Base-by-base conservation (phyloP, 345 rosid species). In the Citropsis articulata region DNA sequence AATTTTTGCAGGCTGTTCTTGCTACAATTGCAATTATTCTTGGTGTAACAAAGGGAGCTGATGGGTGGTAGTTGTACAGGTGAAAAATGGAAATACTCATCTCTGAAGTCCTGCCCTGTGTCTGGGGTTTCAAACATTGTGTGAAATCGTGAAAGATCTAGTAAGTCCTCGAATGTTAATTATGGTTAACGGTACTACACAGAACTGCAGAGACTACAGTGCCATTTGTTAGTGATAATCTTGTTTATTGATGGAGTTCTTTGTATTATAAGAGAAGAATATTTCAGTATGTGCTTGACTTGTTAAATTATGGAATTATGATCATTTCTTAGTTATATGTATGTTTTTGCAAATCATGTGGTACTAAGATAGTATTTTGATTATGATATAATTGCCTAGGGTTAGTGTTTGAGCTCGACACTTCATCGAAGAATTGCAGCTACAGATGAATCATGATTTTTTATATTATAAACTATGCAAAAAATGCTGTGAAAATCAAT, bases 1-100 rank as follows among this genome's bases (percentile, higher is more conserved):
- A 57, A 21, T 68, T 22, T 35, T 36, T 79, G 82, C 97, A 95
- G 98, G 98, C 98, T 13, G 57, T 89, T 80, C 82, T 95, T 68
- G 98, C 88, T 12, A 90, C 95, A 3, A 76, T 95, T 64, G 98
- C 89, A 74, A 79, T 93, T 81, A 64, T 93, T 79, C 76, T 95
- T 55, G 95, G 94, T 64, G 92, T 70, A 75, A 77, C 97, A n/a
- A 90, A 78, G 81, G 91, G 92, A 71, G 82, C 85, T 60, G 71
- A 83, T 6, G 90, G 82, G 3, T 86, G 94, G 92, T 88, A 75
- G 57, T 60, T 85, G 85, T 78, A 81, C 81, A 77, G 82, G 36
- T 74, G 76, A 77, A 50, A 48, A 45, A 65, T 14, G 33, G 75
- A 66, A 38, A 16, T 76, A 18, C 35, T 19, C 33, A 5, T 38